A percentile compares a stretch with the other conserved stretches of the same genome.
These are phyloP conservation scores for Aegilops longissima DNA, from an alignment of 176 grass and related monocot genomes.

Conservation along the genomic window DNA sequence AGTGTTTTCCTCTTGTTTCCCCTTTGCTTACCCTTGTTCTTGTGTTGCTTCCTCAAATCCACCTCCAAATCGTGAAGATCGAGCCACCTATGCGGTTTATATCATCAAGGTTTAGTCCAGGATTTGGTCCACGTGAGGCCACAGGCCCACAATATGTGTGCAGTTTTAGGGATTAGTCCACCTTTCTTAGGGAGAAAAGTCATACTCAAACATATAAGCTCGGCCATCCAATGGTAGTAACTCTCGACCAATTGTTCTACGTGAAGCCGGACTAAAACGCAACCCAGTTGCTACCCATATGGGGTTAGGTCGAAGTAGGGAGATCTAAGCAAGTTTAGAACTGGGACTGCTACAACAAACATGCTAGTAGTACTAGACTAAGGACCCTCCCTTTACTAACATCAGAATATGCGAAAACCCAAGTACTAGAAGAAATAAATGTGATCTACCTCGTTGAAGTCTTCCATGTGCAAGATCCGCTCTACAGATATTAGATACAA, in stretches of 20 bases:
- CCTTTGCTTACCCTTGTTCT: too few relatives aligned
- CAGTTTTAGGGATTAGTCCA: not conserved
- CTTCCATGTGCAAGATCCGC: slow-evolving; percentile 80
- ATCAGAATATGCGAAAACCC: slow-evolving; percentile 1
- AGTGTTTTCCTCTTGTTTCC: too few relatives aligned
- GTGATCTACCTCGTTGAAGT: slow-evolving; percentile 78
- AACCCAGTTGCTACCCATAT: not conserved
- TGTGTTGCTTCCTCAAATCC: too few relatives aligned
- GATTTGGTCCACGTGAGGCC: not conserved
- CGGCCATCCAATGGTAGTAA: not conserved
- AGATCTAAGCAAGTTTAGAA: not conserved
- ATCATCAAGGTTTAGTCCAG: not conserved
- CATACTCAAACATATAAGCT: not conserved
- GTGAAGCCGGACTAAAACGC: not conserved
- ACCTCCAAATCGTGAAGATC: too few relatives aligned
- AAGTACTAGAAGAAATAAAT: not conserved
- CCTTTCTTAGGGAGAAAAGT: not conserved
- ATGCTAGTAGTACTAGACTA: slow-evolving; percentile 14
- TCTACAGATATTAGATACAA: slow-evolving; percentile 83
- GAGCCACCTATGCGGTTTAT: too few relatives aligned
- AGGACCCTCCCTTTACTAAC: not conserved
- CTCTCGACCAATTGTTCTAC: not conserved
- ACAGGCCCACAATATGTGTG: not conserved
- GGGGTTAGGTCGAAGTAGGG: not conserved
- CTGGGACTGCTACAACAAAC: not conserved